These are phyloP conservation scores for Neurospora crassa DNA, from an alignment of 2,329 filamentous ascomycete species.

Conservation along the genomic window DNA sequence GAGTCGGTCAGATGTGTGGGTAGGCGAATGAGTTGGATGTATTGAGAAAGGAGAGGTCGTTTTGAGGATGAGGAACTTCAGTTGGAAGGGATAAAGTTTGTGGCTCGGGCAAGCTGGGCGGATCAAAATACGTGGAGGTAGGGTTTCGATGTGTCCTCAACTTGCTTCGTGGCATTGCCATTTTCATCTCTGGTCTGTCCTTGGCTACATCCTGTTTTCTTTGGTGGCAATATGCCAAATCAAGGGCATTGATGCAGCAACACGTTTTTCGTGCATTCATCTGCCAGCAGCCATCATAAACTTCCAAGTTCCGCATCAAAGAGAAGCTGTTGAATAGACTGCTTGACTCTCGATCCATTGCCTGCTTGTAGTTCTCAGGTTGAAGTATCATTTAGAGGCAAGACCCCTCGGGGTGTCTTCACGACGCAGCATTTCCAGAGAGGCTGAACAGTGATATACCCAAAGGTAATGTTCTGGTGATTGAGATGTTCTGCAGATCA, in stretches of 20 bases:
- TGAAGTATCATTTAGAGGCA: too few relatives aligned
- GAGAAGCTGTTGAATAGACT: not conserved
- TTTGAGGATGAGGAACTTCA: not conserved
- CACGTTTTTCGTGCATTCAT: too few relatives aligned
- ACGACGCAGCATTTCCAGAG: too few relatives aligned
- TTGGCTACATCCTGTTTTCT: not conserved
- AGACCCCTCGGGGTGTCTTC: fast-evolving
- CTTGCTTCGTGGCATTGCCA: not conserved
- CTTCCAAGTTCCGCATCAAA: not conserved
- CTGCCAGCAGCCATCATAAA: too few relatives aligned
- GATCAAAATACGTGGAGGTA: not conserved
- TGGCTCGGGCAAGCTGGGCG: not conserved
- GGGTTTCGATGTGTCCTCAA: not conserved
- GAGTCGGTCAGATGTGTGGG: not conserved
- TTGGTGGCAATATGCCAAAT: not conserved
- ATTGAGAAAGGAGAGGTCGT: not conserved
- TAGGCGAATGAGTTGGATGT: not conserved
- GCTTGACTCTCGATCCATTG: not conserved
- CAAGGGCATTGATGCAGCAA: not conserved
- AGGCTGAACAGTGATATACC: not conserved
- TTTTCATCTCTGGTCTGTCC: not conserved
- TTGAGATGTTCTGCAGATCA: not conserved
- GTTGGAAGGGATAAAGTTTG: not conserved
- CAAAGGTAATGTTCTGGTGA: not conserved
- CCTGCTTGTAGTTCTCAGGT: too few relatives aligned